These are phyloP conservation scores for Kwoniella mangroviensis DNA, from an alignment of 768 basidiomycete genomes.

Conservation along the genomic window DNA sequence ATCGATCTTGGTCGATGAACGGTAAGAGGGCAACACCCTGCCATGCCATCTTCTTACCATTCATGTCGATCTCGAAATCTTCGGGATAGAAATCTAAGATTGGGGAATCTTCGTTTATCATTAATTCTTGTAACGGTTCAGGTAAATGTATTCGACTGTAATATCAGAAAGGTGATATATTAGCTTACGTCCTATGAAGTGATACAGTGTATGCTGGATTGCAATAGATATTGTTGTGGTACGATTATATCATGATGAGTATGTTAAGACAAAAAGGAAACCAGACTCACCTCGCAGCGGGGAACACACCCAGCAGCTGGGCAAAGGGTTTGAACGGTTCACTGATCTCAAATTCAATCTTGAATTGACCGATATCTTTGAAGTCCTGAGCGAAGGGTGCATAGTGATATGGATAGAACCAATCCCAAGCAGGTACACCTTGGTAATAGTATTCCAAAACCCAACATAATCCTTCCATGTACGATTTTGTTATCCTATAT, in stretches of 20 bases:
- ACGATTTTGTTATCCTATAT: constrained; percentile 74
- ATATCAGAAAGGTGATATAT: too few species aligned
- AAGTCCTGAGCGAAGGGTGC: constrained; percentile 98
- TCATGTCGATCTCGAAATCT: constrained; percentile 97
- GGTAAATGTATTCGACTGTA: constrained; percentile 86
- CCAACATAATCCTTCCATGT: constrained; percentile 94
- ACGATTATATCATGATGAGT: too few species aligned
- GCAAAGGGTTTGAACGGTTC: constrained; percentile 96
- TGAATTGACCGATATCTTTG: constrained; percentile 73
- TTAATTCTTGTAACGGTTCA: constrained; percentile 77
- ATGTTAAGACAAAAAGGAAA: too few species aligned
- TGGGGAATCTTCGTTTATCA: constrained; percentile 83
- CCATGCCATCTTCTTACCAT: constrained; percentile 99
- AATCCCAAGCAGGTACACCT: constrained; percentile 94
- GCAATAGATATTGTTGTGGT: not conserved
- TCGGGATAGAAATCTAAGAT: constrained; percentile 95
- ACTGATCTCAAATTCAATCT: constrained; percentile 77
- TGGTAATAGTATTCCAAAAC: constrained; percentile 98
- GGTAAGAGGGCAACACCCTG: constrained; percentile 96
- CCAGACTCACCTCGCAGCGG: constrained; percentile 70
- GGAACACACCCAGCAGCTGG: constrained; percentile 98
- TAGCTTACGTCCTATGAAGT: not conserved
- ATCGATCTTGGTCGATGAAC: constrained; percentile 84
- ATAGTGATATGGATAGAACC: constrained; percentile 99
- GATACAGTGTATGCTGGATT: constrained; percentile 1